Evolutionary conservation across 768 basidiomycete species (phyloP).

Genomic region (Clathrus columnatus): DNA sequence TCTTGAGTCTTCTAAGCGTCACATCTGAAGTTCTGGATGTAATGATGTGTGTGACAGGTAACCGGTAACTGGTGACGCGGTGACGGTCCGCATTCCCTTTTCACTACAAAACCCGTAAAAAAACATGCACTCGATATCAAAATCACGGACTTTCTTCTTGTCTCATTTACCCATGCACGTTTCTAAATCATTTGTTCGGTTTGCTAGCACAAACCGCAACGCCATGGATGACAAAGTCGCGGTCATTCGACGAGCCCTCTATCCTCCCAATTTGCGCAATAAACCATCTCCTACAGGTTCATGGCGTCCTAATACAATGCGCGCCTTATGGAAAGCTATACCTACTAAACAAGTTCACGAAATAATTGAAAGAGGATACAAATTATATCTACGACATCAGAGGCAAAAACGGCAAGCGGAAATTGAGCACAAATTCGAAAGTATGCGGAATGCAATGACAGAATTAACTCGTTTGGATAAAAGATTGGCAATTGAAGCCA

Average conservation of each 20-base stretch:
- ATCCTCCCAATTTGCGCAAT: constrained; percentile 67
- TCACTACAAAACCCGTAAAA: too few species aligned
- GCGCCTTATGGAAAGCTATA: constrained; percentile 72
- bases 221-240: constrained; percentile 55
- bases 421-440: constrained; percentile 64
- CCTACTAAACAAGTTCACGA: constrained; percentile 85
- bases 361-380: constrained; percentile 88
- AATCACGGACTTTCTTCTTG: background rate
- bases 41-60: too few species aligned
- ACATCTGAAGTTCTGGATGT: too few species aligned
- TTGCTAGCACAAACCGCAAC: constrained; percentile 31
- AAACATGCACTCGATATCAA: background rate
- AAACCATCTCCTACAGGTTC: constrained; percentile 68
- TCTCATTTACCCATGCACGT: constrained; percentile 22
- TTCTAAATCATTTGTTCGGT: constrained; percentile 29
- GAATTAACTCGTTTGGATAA: constrained; percentile 57
- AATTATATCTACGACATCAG: constrained; percentile 66
- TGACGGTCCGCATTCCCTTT: too few species aligned
- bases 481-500: constrained; percentile 59
- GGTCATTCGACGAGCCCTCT: constrained; percentile 69
- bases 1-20: too few species aligned
- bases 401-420: constrained; percentile 64
- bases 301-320: constrained; percentile 71
- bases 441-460: constrained; percentile 82
- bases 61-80: too few species aligned